Percentiles rank a stretch among this genome's conserved stretches.
phyloP scores from a whole-genome alignment of 208 protist genomes.

The Wallacemonas sp. region DNA sequence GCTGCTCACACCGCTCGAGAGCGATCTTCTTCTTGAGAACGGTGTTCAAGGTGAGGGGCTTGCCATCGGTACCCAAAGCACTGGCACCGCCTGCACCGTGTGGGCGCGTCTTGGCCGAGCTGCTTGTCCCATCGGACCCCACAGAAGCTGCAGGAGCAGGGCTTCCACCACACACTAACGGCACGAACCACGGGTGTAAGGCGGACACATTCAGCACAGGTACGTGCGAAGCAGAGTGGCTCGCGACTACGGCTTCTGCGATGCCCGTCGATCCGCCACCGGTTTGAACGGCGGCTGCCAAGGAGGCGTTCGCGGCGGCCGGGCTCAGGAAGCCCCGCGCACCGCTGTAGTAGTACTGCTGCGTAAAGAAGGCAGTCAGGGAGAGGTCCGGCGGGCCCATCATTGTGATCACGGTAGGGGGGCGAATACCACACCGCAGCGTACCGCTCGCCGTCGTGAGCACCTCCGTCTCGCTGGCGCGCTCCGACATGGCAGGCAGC shows the following conservation, averaged over 20 bases:
- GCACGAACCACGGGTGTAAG: conserved; percentile 60
- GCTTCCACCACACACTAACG: conserved; percentile 32
- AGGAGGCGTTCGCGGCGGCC: conserved; percentile 20
- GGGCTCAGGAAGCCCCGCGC: conserved; percentile 22
- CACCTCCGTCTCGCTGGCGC: not conserved
- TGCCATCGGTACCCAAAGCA: not conserved
- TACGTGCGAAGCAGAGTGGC: conserved; percentile 5
- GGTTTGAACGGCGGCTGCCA: conserved; percentile 23
- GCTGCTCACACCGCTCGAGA: conserved; percentile 30
- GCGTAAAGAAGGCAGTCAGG: conserved; percentile 64
- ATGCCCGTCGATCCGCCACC: conserved; percentile 22
- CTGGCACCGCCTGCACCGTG: no score
- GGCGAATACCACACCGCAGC: conserved; percentile 17
- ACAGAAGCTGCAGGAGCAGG: not conserved
- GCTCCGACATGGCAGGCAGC: not conserved
- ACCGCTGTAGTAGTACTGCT: conserved; percentile 68
- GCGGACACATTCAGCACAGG: conserved; percentile 64
- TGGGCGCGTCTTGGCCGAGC: no score
- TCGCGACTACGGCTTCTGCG: conserved; percentile 17
- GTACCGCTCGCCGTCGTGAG: conserved; percentile 4
- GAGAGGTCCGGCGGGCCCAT: conserved; percentile 58
- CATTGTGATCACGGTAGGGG: conserved; percentile 58
- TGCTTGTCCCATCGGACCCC: no score
- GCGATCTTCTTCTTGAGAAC: conserved; percentile 54
- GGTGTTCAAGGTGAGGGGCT: conserved; percentile 18